These are phyloP conservation scores for Neostapfia colusana DNA, from an alignment of 176 grass and related monocot species.

Conservation along the genomic window DNA sequence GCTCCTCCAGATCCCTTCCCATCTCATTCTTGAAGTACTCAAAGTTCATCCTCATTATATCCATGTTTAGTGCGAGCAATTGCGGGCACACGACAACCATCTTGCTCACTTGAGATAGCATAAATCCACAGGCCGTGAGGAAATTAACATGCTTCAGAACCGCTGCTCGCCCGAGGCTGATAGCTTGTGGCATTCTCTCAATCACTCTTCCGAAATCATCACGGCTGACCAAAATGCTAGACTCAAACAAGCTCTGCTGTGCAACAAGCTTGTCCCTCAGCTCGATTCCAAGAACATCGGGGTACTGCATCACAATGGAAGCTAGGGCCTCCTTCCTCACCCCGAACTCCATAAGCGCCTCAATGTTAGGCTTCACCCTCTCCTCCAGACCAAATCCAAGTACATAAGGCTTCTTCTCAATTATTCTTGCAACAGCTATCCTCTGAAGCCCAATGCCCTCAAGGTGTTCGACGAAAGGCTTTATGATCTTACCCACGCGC, in stretches of 20 bases:
- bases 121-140: conserved; percentile 57
- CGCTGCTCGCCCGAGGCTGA: conserved; percentile 57
- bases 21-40: conserved; percentile 72
- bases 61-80: conserved; percentile 68
- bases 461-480: conserved; percentile 71
- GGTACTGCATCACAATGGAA: conserved; percentile 55
- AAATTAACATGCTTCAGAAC: conserved; percentile 73
- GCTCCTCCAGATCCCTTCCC: conserved; percentile 64
- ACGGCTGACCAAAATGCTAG: conserved; percentile 49
- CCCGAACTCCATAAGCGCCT: conserved; percentile 54
- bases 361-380: conserved; percentile 58
- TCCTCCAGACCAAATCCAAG: conserved; percentile 68
- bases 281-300: conserved; percentile 61
- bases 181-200: conserved; percentile 73
- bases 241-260: conserved; percentile 66
- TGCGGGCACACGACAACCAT: conserved; percentile 68
- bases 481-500: conserved; percentile 72
- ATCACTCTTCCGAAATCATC: conserved; percentile 71
- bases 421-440: conserved; percentile 49
- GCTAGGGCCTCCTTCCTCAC: conserved; percentile 59
- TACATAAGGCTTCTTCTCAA: conserved; percentile 60
- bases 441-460: conserved; percentile 58
- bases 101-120: conserved; percentile 60
- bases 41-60: conserved; percentile 75
- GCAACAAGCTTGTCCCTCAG: conserved; percentile 53